Evolutionary conservation across 169 alveolate species (phyloP), one percentile per base, ranked within the genome.

Genomic region (Eimeria sp.): DNA sequence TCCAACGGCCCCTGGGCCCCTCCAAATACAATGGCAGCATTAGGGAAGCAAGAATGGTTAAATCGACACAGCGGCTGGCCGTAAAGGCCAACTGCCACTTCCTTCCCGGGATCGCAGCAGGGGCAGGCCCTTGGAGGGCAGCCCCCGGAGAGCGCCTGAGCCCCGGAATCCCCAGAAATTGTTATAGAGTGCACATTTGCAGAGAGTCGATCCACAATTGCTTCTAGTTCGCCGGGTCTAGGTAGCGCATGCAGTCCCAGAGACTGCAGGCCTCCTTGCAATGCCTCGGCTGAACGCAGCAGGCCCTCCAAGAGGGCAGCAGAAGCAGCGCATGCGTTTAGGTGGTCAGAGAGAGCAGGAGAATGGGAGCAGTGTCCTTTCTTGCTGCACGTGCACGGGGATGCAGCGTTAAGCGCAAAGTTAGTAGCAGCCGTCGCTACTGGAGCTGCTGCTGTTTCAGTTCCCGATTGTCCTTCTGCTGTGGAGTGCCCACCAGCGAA

Each of bases 131-230:
- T 57, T 30, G 54, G 27, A 10, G 91, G 73, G 40, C 76, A 22
- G 65, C 1, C 87, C 65, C 63, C 65, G 18, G 58, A 30, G 14
- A 22, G 40, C 78, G 40, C 40, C 3, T 27, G 45, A 40, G 88
- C 65, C 45, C 65, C 45, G n/a, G 65, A 10, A 34, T 25, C 47
- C 51, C 75, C 91, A 16, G 73, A 54, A 40, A 18, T 6, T 20
- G 91, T 83, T 49, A 83, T 83, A 14, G 91, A 83, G 91, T 49
- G 72, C 54, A 83, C 91, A 18, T 83, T 83, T 18, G 91, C 91
- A n/a, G 91, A 83, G 22, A 83, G 91, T 47, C 91, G 72, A 20
- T 27, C 54, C 76, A 83, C 57, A 11, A 83, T 73, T 27, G 20
- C 20, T 54, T 43, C 75, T 49, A 83, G 9, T 58, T 83, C 75